Percentiles rank a stretch among this genome's conserved stretches.
Conservation (phyloP, 176 grass and related monocot genomes). For the Triticum timopheevii region DNA sequence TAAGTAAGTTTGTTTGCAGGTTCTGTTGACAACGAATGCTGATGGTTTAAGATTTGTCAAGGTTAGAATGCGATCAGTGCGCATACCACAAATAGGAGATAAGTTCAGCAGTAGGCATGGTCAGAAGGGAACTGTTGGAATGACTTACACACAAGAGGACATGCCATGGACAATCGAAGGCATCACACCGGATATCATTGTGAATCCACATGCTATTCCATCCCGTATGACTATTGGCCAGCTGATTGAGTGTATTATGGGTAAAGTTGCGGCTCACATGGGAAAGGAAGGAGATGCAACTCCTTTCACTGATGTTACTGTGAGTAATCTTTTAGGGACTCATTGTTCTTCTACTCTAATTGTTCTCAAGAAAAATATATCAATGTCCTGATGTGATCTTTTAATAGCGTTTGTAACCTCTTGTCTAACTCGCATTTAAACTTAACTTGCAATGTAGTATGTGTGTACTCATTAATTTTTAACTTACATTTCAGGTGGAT, state of each 20-base stretch:
- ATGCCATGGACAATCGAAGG: constrained; percentile 99
- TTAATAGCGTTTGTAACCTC: neutral
- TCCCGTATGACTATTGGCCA: constrained; percentile 99
- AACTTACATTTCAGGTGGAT: constrained; percentile 63
- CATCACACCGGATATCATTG: constrained; percentile 98
- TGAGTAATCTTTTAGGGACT: constrained; percentile 47
- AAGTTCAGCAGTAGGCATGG: constrained; percentile 99
- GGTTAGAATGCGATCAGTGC: constrained; percentile 92
- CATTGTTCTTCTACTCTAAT: constrained; percentile 11
- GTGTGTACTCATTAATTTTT: neutral
- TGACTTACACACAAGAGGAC: constrained; percentile 99
- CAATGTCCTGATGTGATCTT: neutral
- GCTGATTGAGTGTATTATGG: constrained; percentile 98
- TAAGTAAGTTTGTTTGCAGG: constrained; percentile 46
- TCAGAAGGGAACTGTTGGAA: constrained; percentile 98
- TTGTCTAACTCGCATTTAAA: neutral
- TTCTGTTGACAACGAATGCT: constrained; percentile 97
- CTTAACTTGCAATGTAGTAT: neutral
- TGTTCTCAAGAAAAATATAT: neutral
- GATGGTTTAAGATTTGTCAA: constrained; percentile 99
- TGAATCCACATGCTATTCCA: constrained; percentile 97
- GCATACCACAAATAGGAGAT: constrained; percentile 97
- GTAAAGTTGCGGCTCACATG: constrained; percentile 98
- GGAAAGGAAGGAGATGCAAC: constrained; percentile 95
- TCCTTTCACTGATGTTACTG: constrained; percentile 98